Conservation (phyloP, 2,329 filamentous ascomycete species). For the Hypoxylon sp. region DNA sequence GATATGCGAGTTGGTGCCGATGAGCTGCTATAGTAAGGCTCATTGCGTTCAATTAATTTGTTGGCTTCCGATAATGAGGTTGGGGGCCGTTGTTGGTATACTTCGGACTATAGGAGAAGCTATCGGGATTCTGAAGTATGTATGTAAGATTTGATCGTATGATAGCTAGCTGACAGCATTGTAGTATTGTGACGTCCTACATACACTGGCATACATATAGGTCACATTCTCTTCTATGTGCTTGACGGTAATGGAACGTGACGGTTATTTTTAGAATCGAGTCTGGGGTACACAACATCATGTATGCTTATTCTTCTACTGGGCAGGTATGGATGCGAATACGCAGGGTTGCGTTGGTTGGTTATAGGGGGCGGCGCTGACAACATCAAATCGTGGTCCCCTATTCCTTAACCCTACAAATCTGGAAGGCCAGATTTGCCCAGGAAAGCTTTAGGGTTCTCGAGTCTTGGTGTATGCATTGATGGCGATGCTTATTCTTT, state of each 20-base stretch:
- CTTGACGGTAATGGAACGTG: neutral
- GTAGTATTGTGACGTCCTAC: neutral
- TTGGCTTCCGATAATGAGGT: conserved; percentile 19
- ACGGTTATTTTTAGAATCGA: conserved; percentile 9
- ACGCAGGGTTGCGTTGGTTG: conserved; percentile 2
- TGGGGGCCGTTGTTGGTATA: neutral
- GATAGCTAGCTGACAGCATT: neutral
- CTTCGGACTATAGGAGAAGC: neutral
- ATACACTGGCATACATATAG: too few relatives aligned
- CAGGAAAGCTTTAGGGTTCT: neutral
- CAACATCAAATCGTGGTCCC: conserved; percentile 5
- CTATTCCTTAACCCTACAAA: conserved; percentile 18
- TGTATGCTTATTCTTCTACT: neutral
- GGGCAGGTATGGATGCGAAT: neutral
- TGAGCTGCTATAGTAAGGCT: neutral
- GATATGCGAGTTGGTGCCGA: conserved; percentile 15
- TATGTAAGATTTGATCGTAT: neutral
- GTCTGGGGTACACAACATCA: neutral
- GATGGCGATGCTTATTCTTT: neutral
- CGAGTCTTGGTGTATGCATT: neutral
- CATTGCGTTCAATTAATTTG: conserved; percentile 33
- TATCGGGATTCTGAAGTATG: neutral
- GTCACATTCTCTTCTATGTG: neutral
- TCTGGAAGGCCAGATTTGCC: conserved; percentile 6
- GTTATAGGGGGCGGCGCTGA: conserved; percentile 8